Evolutionary conservation across 495 filamentous ascomycete species (phyloP), one percentile per base, ranked within the genome.

Genomic region (Aspergillus haitiensis): DNA sequence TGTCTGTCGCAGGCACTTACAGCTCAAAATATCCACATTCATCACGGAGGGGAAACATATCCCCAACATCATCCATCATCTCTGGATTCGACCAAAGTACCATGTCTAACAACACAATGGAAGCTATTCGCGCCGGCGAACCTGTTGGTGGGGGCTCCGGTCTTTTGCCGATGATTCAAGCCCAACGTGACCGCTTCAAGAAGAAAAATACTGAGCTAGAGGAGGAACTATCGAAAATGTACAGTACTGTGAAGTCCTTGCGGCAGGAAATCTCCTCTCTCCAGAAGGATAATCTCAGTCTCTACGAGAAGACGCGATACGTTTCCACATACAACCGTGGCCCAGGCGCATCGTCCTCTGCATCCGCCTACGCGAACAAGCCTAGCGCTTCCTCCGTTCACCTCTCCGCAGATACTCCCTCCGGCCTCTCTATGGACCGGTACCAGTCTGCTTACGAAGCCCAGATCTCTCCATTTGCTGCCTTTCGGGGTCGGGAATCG

Each of bases 231-330:
- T 90, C 90, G 7, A 92, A 94, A 58, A 77, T 81, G 52, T 90
- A 98, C 68, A 83, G 80, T 40, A 88, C 85, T 0, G 87, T 98
- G 31, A 92, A 93, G 21, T 88, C 92, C 9, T 80, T 98, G 33
- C 86, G 95, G 13, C 90, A 93, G 59, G 94, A 99, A 67, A 85
- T 99, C 63, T 87, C 92, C 42, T 88, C 91, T 10, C 79, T 99
- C 11, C 94, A 98, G 69, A 94, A 92, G 71, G 94, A 99, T 73
- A 99, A 99, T 70, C 82, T 99, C 35, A 88, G 89, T 66, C 84
- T 99, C 3, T 99, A 99, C 71, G 94, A 99, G 71, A 99, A 97
- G 81, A 96, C 94, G 36, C 86, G 94, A 40, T 99, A 98, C 73
- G 86, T 97, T 11, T 95, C 92, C 12, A 90, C 91, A 5, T 98